A percentile compares a stretch with the other conserved stretches of the same genome.
phyloP scores from a whole-genome alignment of 2,329 filamentous ascomycete genomes.

The Scedosporium dehoogii region DNA sequence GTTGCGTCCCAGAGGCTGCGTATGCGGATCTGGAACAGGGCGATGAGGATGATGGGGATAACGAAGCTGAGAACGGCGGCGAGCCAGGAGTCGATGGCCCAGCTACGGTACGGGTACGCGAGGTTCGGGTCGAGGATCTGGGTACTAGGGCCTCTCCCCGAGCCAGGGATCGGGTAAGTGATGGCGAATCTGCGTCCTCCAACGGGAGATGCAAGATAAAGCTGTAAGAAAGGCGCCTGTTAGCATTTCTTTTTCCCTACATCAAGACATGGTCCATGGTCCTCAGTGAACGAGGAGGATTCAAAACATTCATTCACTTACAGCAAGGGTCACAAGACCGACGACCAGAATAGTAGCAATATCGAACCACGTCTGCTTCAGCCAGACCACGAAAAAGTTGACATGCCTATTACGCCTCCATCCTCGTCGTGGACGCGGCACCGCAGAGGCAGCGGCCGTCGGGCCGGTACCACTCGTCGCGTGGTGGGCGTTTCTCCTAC shows the following conservation, averaged over 20 bases:
- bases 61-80: conserved; percentile 46
- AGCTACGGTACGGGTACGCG: conserved; percentile 53
- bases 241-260: not conserved
- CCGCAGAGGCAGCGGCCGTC: not conserved
- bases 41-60: conserved; percentile 47
- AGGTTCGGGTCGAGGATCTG: conserved; percentile 55
- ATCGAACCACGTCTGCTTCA: not conserved
- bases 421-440: not conserved
- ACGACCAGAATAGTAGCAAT: not conserved
- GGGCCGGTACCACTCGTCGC: not conserved
- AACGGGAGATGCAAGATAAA: conserved; percentile 42
- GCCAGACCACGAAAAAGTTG: not conserved
- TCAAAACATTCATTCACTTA: conserved; percentile 11
- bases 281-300: too few relatives aligned
- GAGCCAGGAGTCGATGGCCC: conserved; percentile 50
- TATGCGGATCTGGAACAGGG: conserved; percentile 48
- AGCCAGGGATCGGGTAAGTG: conserved; percentile 27
- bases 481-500: not conserved
- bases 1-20: conserved; percentile 49
- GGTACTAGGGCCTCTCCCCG: conserved; percentile 29
- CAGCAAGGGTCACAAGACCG: conserved; percentile 17
- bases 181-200: conserved; percentile 52
- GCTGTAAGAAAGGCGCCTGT: conserved; percentile 18
- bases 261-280: too few relatives aligned
- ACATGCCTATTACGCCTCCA: not conserved